Conservation (phyloP, 805 yeast genomes). For the Cyberlindnera lachancei region DNA sequence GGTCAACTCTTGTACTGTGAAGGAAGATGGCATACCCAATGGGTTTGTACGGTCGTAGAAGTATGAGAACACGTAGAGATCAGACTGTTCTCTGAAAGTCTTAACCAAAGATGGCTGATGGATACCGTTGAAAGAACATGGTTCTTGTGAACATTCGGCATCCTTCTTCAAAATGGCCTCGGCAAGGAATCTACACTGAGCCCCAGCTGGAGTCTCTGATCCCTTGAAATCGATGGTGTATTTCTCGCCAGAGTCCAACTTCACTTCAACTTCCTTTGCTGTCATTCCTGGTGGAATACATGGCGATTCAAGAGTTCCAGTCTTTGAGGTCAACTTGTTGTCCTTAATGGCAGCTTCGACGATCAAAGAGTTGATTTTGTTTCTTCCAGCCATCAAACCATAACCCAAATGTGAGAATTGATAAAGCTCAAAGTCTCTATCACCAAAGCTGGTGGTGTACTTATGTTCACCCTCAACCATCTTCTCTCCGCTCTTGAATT, state of each 20-base stretch:
- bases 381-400: slow-evolving; percentile 92
- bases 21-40: slow-evolving; percentile 87
- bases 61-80: slow-evolving; percentile 86
- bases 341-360: slow-evolving; percentile 42
- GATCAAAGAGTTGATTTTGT: slow-evolving; percentile 63
- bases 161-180: slow-evolving; percentile 82
- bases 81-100: slow-evolving; percentile 66
- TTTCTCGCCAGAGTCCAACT: slow-evolving; percentile 36
- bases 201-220: slow-evolving; percentile 54
- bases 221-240: slow-evolving; percentile 60
- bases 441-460: slow-evolving; percentile 73
- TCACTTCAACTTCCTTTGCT: slow-evolving; percentile 56
- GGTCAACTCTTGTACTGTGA: slow-evolving; percentile 75
- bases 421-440: slow-evolving; percentile 70
- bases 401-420: slow-evolving; percentile 94
- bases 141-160: slow-evolving; percentile 58
- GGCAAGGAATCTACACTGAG: slow-evolving; percentile 83
- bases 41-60: slow-evolving; percentile 94
- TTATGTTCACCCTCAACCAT: slow-evolving; percentile 87
- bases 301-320: slow-evolving; percentile 57
- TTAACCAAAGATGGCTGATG: slow-evolving; percentile 88
- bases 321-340: slow-evolving; percentile 33
- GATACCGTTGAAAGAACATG: slow-evolving; percentile 95
- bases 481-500: slow-evolving; percentile 46
- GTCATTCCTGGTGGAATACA: slow-evolving; percentile 77